These are phyloP conservation scores for Cladosporium sp. DNA, from an alignment of 2,329 filamentous ascomycete genomes.

Conservation along the genomic window DNA sequence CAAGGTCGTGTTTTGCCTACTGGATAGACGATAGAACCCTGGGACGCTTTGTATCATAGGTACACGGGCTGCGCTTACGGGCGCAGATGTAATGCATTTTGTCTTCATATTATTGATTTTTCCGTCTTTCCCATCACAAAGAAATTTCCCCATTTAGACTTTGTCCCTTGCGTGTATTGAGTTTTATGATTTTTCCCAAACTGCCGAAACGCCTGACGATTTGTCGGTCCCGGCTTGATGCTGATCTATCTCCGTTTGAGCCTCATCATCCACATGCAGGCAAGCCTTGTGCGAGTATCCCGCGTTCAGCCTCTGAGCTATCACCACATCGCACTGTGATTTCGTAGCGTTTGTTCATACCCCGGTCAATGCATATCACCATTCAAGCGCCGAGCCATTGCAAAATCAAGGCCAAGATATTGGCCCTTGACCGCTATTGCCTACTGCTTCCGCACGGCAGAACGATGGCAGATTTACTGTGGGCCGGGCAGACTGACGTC, in stretches of 20 bases:
- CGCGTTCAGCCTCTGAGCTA: neutral
- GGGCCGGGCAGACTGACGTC: conserved; percentile 11
- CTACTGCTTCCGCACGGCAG: conserved; percentile 1
- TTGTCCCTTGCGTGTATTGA: neutral
- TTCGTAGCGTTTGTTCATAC: neutral
- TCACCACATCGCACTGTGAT: conserved; percentile 5
- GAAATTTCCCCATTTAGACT: too few relatives aligned
- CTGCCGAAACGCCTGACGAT: neutral
- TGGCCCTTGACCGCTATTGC: conserved; percentile 3
- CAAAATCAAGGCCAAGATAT: conserved; percentile 4
- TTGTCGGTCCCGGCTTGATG: neutral
- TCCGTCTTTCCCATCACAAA: too few relatives aligned
- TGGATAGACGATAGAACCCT: conserved; percentile 12
- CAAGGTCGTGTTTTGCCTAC: conserved; percentile 4
- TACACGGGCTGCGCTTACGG: conserved; percentile 13
- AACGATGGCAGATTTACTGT: conserved; percentile 7
- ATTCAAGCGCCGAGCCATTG: neutral
- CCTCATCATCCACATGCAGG: neutral
- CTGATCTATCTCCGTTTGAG: conserved; percentile 6
- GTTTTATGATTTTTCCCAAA: neutral
- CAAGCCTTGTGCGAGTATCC: too few relatives aligned
- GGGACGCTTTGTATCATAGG: conserved; percentile 13
- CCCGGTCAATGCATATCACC: neutral
- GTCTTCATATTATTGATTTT: neutral
- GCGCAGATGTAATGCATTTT: conserved; percentile 13